A percentile compares a stretch with the other conserved stretches of the same genome.
Conservation (phyloP, 805 yeast genomes). For the Kuraishia piskuri region DNA sequence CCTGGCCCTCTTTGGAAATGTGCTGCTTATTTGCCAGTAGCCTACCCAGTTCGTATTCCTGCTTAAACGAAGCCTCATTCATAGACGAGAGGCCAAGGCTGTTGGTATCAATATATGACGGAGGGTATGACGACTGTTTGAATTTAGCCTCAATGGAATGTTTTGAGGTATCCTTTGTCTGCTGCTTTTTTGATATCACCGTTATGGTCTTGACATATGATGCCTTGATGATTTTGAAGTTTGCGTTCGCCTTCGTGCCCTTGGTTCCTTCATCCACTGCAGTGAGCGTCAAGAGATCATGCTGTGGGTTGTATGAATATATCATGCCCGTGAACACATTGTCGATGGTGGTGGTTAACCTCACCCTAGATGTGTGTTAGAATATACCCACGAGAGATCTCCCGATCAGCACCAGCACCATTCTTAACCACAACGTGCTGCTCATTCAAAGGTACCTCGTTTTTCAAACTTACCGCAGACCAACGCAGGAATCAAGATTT, state of each 20-base stretch:
- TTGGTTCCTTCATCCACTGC: slow-evolving; percentile 14
- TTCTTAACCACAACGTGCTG: no score
- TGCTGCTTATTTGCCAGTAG: slow-evolving; percentile 11
- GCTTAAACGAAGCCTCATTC: slow-evolving; percentile 12
- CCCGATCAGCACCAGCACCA: no score
- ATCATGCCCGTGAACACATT: slow-evolving; percentile 51
- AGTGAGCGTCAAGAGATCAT: slow-evolving; percentile 32
- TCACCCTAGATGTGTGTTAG: slow-evolving; percentile 31
- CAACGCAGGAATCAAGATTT: slow-evolving; percentile 22
- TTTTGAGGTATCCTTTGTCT: slow-evolving; percentile 1
- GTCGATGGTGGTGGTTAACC: slow-evolving; percentile 51
- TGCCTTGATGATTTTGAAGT: slow-evolving; percentile 46
- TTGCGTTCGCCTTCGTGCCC: slow-evolving; percentile 15
- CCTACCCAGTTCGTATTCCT: slow-evolving; percentile 13
- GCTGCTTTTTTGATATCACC: slow-evolving; percentile 32
- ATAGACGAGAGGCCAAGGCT: background rate
- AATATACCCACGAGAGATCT: no score
- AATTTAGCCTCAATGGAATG: slow-evolving; percentile 12
- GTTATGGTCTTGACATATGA: slow-evolving; percentile 47
- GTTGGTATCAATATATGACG: background rate
- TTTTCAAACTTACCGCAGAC: slow-evolving; percentile 21
- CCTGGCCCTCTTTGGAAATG: slow-evolving; percentile 19
- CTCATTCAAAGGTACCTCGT: no score
- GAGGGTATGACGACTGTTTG: slow-evolving; percentile 8
- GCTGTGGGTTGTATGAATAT: slow-evolving; percentile 48